Evolutionary conservation across 768 basidiomycete genomes (phyloP).

Genomic region (Calvatia gigantea): DNA sequence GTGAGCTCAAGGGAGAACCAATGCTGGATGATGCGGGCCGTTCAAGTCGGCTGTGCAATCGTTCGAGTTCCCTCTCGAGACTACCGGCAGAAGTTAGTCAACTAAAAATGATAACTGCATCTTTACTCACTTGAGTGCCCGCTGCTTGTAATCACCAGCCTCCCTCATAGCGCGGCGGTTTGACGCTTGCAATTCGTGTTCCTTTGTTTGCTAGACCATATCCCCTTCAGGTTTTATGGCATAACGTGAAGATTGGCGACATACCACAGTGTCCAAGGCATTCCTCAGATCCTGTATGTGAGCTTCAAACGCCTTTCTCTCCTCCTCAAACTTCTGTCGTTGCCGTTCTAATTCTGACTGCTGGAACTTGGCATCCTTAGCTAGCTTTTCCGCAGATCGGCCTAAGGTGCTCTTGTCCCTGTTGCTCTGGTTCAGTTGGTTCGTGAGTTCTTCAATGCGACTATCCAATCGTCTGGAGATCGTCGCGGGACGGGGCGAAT

Average conservation of each 20-base stretch:
- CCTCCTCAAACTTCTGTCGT: conserved; percentile 60
- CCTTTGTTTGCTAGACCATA: conserved; percentile 58
- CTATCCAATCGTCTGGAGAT: conserved; percentile 60
- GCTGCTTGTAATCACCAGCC: conserved; percentile 69
- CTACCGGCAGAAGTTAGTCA: conserved; percentile 15
- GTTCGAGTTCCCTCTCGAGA: conserved; percentile 26
- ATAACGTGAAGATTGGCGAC: conserved; percentile 20
- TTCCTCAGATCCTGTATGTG: conserved; percentile 57
- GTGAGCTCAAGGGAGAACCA: conserved; percentile 4
- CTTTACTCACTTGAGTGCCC: conserved; percentile 56
- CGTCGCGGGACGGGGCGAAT: conserved; percentile 53
- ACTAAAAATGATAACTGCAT: background rate
- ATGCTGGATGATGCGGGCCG: conserved; percentile 14
- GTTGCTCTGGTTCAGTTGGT: conserved; percentile 49
- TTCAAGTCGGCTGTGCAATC: conserved; percentile 21
- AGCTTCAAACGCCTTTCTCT: conserved; percentile 53
- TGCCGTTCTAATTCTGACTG: conserved; percentile 61
- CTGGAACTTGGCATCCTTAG: conserved; percentile 52
- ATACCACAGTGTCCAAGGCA: conserved; percentile 59
- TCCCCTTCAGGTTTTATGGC: conserved; percentile 10
- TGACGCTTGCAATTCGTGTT: conserved; percentile 60
- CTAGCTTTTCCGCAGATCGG: conserved; percentile 30
- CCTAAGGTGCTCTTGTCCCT: conserved; percentile 48
- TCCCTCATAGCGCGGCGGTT: conserved; percentile 79
- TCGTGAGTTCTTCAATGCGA: conserved; percentile 70